phyloP scores from a whole-genome alignment of 805 yeast species.

The Pichia rugopelliculosa region DNA sequence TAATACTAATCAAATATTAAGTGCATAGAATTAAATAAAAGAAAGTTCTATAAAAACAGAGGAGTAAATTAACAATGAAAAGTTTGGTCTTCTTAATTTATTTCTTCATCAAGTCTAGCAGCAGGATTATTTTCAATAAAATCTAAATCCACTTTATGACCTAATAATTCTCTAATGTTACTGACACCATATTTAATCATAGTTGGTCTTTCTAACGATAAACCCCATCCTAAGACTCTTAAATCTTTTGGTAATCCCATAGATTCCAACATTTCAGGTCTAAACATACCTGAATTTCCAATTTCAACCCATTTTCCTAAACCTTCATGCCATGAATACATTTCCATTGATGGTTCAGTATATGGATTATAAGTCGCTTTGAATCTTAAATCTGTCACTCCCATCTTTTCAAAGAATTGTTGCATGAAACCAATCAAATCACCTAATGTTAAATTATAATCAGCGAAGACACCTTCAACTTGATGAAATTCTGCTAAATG shows the following conservation, averaged over 20 bases:
- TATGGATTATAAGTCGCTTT: slow-evolving; percentile 99
- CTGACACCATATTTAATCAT: slow-evolving; percentile 97
- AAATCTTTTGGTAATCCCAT: slow-evolving; percentile 96
- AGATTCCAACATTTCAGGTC: slow-evolving; percentile 98
- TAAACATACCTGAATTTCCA: slow-evolving; percentile 98
- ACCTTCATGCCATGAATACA: slow-evolving; percentile 93
- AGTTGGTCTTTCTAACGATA: slow-evolving; percentile 95
- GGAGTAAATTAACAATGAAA: background rate
- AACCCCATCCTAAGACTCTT: slow-evolving; percentile 96
- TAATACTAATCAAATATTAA: no score
- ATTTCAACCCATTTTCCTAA: slow-evolving; percentile 97
- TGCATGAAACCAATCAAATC: slow-evolving; percentile 98
- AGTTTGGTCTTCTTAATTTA: slow-evolving; percentile 26
- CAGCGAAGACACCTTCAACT: slow-evolving; percentile 98
- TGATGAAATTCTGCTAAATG: slow-evolving; percentile 99
- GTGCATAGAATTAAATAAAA: background rate
- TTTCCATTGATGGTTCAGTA: slow-evolving; percentile 98
- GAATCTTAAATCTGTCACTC: slow-evolving; percentile 90
- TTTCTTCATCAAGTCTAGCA: slow-evolving; percentile 85
- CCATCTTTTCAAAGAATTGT: slow-evolving; percentile 94
- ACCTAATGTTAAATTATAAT: slow-evolving; percentile 89
- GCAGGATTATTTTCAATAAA: slow-evolving; percentile 96
- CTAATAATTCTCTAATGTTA: slow-evolving; percentile 92
- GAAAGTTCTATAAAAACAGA: background rate
- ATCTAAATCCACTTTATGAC: slow-evolving; percentile 92